Conservation (phyloP, 106 monocot species). For the Allium fistulosum region DNA sequence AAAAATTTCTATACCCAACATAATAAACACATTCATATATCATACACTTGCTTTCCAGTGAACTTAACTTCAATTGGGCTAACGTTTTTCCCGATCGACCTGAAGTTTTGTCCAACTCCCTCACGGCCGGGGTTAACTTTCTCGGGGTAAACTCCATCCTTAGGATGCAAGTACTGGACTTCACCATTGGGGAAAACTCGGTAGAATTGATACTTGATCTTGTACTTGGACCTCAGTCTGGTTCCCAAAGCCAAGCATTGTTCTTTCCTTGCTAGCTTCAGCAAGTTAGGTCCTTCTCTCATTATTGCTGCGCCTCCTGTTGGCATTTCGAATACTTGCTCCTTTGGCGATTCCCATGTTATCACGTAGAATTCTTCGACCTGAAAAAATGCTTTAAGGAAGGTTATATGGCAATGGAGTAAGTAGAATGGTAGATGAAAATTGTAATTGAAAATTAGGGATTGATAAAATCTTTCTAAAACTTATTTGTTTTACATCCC, state of each 20-base stretch:
- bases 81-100: constrained; percentile 87
- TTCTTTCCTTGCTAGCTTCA: constrained; percentile 93
- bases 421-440: no score
- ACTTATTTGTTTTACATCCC: no score
- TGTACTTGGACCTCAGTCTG: constrained; percentile 85
- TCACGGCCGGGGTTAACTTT: constrained; percentile 87
- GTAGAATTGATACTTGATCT: constrained; percentile 97
- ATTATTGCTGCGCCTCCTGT: constrained; percentile 93
- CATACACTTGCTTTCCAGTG: constrained; percentile 81
- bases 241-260: constrained; percentile 94
- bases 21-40: constrained; percentile 27
- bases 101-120: constrained; percentile 68
- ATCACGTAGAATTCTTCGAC: constrained; percentile 95
- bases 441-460: no score
- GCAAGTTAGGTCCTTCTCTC: constrained; percentile 86
- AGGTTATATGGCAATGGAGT: no score
- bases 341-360: constrained; percentile 90
- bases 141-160: constrained; percentile 97
- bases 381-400: no score
- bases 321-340: constrained; percentile 98
- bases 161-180: constrained; percentile 97
- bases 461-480: no score
- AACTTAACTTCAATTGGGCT: constrained; percentile 95
- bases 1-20: no score
- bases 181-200: constrained; percentile 96